A percentile compares a stretch with the other conserved stretches of the same genome.
Conservation (phyloP, 2,329 filamentous ascomycete species). For the Grosmannia huntii region DNA sequence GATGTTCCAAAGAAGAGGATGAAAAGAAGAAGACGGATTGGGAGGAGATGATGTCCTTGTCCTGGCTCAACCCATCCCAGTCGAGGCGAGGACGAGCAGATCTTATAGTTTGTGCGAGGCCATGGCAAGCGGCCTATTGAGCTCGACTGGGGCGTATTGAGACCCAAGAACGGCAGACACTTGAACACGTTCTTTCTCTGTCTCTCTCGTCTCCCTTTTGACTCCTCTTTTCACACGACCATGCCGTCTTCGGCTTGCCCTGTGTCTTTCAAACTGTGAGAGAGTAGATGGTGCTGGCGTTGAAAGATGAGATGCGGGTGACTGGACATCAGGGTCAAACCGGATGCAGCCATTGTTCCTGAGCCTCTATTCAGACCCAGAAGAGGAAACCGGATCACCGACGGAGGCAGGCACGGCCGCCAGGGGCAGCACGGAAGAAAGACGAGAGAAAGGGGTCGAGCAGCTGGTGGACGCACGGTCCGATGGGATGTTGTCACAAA, state of each 20-base stretch:
- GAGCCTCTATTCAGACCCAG: constrained; percentile 1
- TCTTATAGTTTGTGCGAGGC: not conserved
- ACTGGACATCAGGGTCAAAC: not conserved
- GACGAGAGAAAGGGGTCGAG: not conserved
- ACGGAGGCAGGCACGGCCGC: not conserved
- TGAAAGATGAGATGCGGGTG: not conserved
- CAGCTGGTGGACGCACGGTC: not conserved
- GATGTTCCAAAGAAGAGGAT: not conserved
- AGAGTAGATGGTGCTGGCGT: not conserved
- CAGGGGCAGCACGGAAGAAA: not conserved
- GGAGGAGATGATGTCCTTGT: not conserved
- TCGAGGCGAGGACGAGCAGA: too few species aligned
- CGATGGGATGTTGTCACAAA: not conserved
- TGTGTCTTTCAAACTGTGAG: not conserved
- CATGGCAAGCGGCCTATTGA: not conserved
- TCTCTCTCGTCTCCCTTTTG: too few species aligned
- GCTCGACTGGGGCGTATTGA: not conserved
- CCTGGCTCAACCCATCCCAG: not conserved
- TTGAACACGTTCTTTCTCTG: not conserved
- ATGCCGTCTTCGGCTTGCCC: not conserved
- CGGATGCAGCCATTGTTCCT: not conserved
- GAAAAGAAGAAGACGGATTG: not conserved
- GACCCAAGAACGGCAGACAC: not conserved
- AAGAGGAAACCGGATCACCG: not conserved
- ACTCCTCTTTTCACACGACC: not conserved